phyloP scores from a whole-genome alignment of 2,329 filamentous ascomycete genomes.

The Davidsoniella virescens region DNA sequence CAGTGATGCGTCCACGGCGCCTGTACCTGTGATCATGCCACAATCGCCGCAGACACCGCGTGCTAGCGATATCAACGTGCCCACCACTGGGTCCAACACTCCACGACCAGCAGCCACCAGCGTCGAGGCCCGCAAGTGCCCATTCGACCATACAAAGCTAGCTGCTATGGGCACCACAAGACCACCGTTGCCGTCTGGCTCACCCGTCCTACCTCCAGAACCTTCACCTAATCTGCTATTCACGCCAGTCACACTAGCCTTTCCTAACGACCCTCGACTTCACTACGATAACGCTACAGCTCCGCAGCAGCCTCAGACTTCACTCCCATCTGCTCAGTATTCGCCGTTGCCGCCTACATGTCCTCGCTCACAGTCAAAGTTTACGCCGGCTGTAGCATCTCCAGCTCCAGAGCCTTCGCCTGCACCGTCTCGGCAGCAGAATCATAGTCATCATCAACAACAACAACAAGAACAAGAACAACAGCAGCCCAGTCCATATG shows the following conservation, averaged over 20 bases:
- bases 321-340: too few species aligned
- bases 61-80: slow-evolving; percentile 12
- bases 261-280: neutral
- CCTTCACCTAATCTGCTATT: neutral
- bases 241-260: neutral
- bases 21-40: slow-evolving; percentile 32
- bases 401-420: too few species aligned
- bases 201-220: neutral
- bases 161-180: slow-evolving; percentile 19
- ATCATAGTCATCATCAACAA: neutral
- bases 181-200: neutral
- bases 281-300: too few species aligned
- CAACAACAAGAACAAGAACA: neutral
- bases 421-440: neutral
- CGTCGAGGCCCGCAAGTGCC: slow-evolving; percentile 32
- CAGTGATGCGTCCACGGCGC: neutral
- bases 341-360: too few species aligned
- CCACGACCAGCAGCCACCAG: slow-evolving; percentile 3
- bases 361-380: too few species aligned
- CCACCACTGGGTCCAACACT: slow-evolving; percentile 18
- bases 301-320: too few species aligned
- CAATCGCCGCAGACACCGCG: slow-evolving; percentile 18
- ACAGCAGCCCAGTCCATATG: neutral
- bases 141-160: slow-evolving; percentile 38
- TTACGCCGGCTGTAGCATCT: too few species aligned